Evolutionary conservation across 805 yeast species (phyloP), one percentile per base, ranked within the genome.

Genomic region (Hagleromyces aurorensis): DNA sequence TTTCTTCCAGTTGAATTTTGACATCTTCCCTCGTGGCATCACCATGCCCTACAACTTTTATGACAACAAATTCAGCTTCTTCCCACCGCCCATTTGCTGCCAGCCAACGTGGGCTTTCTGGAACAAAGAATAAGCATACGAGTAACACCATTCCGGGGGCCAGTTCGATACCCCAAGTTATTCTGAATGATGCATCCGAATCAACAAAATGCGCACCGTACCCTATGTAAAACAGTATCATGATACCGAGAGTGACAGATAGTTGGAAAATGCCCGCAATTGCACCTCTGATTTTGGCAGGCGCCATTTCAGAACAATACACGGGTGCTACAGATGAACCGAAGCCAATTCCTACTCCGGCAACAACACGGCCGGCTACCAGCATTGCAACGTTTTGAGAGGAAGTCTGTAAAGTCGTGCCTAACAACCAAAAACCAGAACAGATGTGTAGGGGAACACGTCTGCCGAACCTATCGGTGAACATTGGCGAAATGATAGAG

Each of bases 311-410:
- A 23, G 78, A 66, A 44, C 75, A 75, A 56, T 75, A 74, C 52
- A 82, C 59, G 26, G 89, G 86, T 19, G 78, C 80, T 34, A 78
- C 64, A 25, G 84, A 82, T 22, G 86, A 72, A 18, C 80, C 65
- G 33, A 72, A 70, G 41, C 93, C 93, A 38, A 81, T 81, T 31
- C 80, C 80, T 6, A 78, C 41, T 30, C 94, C 94, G 19, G 81
- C 20, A 15, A 34, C 27, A 28, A 32, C 25, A 28, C 32, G 27
- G 23, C 36, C 36, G 38, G 77, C 58, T 30, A 81, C 72, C 35
- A 82, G 75, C 52, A 63, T 69, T 15, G 59, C 62, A 15, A 54
- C 44, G 39, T 62, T 53, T 31, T 50, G 62, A 11, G 72, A 40
- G 7, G 73, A 55, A 33, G 62, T 52, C 43, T 70, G 75, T 26